These are phyloP conservation scores for Tothia fuscella DNA, from an alignment of 2,329 filamentous ascomycete species.

Conservation along the genomic window DNA sequence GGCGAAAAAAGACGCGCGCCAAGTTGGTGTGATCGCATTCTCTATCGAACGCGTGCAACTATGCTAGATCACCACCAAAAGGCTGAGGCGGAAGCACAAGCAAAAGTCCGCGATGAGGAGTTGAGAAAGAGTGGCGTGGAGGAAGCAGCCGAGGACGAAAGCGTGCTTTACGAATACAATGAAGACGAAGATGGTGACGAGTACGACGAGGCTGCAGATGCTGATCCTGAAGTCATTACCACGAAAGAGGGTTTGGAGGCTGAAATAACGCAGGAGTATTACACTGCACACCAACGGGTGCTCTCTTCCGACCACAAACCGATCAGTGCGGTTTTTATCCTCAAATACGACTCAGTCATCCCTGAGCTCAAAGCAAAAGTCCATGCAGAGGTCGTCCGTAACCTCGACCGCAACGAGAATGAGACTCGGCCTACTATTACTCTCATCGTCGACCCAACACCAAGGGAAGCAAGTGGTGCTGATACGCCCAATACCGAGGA, in stretches of 20 bases:
- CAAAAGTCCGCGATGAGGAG: conserved; percentile 65
- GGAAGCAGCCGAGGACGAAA: conserved; percentile 53
- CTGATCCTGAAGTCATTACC: conserved; percentile 36
- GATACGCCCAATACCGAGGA: conserved; percentile 27
- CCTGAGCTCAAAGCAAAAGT: conserved; percentile 73
- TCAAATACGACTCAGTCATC: conserved; percentile 79
- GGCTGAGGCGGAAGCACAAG: conserved; percentile 50
- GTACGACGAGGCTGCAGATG: conserved; percentile 38
- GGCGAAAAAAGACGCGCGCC: conserved; percentile 88
- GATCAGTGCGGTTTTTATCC: conserved; percentile 65
- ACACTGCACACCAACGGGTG: conserved; percentile 79
- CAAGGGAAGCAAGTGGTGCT: conserved; percentile 19
- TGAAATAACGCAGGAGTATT: conserved; percentile 49
- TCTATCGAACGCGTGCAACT: conserved; percentile 68
- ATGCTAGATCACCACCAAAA: conserved; percentile 53
- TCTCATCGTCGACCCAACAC: conserved; percentile 57
- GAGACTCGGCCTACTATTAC: conserved; percentile 75
- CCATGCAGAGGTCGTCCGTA: conserved; percentile 74
- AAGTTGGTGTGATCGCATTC: conserved; percentile 92
- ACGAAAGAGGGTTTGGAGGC: conserved; percentile 49
- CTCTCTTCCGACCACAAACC: conserved; percentile 95
- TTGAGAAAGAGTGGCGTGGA: conserved; percentile 73
- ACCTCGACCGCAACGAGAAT: conserved; percentile 84
- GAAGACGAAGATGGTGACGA: conserved; percentile 65
- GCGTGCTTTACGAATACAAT: conserved; percentile 81